Evolutionary conservation across 148 eudicot species (phyloP).

Genomic region (Suaeda aralocaspica): DNA sequence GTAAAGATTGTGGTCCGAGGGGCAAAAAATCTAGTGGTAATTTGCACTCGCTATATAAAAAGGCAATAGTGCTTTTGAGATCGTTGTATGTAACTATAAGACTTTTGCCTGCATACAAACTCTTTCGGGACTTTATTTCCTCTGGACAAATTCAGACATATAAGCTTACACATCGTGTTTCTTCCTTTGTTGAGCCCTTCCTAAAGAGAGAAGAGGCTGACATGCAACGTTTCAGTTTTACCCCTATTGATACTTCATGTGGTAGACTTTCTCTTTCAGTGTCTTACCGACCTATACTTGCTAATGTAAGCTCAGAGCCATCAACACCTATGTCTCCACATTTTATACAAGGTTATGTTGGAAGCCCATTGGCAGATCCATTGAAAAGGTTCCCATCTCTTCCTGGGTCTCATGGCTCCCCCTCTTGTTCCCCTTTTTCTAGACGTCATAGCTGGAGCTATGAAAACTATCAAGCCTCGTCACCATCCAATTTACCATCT

Average conservation of each 20-base stretch:
- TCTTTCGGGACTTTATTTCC: conserved; percentile 70
- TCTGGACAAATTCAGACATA: conserved; percentile 55
- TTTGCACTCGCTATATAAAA: conserved; percentile 62
- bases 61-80: conserved; percentile 65
- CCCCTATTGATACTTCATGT: conserved; percentile 76
- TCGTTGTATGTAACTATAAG: conserved; percentile 70
- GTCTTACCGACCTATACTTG: conserved; percentile 43
- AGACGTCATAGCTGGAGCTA: conserved; percentile 92
- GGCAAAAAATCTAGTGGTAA: conserved; percentile 53
- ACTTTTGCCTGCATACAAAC: conserved; percentile 82
- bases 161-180: conserved; percentile 63
- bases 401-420: conserved; percentile 47
- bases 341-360: conserved; percentile 84
- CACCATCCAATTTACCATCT: conserved; percentile 56
- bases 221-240: conserved; percentile 62
- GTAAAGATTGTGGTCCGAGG: conserved; percentile 36
- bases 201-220: conserved; percentile 71
- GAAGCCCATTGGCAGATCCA: conserved; percentile 81
- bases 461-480: conserved; percentile 48
- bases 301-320: conserved; percentile 55
- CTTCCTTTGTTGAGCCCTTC: conserved; percentile 77
- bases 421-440: conserved; percentile 52
- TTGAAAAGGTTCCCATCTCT: conserved; percentile 62
- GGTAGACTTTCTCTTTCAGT: conserved; percentile 82
- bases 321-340: conserved; percentile 73